Evolutionary conservation across 2,329 filamentous ascomycete species (phyloP).

Genomic region (Sporothrix euskadiensis): DNA sequence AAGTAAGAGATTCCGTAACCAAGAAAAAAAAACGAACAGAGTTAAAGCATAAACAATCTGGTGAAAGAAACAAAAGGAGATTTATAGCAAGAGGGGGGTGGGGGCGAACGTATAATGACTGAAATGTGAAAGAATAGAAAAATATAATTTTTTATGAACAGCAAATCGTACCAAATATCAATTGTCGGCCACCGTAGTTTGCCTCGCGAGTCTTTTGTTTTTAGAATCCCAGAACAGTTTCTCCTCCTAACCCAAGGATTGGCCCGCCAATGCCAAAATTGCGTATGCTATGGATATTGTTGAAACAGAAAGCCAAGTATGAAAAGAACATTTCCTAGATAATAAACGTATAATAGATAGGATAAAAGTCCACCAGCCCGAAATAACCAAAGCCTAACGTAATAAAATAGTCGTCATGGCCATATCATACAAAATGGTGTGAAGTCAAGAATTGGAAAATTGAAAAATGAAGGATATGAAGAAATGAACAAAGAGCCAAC

Average conservation of each 20-base stretch:
- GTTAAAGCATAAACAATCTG: background rate
- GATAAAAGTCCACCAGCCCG: conserved; percentile 1
- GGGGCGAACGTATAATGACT: no score
- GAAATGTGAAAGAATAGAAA: conserved; percentile 12
- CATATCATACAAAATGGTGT: conserved; percentile 6
- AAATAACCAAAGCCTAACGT: background rate
- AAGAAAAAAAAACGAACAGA: background rate
- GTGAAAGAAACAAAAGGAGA: background rate
- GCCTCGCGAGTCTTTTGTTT: conserved; percentile 1
- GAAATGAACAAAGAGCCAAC: background rate
- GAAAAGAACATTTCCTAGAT: background rate
- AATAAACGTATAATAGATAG: conserved; percentile 10
- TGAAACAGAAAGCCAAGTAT: background rate
- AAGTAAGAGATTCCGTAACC: no score
- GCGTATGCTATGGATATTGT: conserved; percentile 12
- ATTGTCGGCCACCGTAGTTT: background rate
- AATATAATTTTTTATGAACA: conserved; percentile 6
- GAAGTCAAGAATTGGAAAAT: background rate
- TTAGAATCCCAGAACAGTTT: background rate
- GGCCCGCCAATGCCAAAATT: conserved; percentile 19
- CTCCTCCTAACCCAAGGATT: background rate
- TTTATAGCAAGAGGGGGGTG: background rate
- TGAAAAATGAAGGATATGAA: conserved; percentile 5
- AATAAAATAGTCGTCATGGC: background rate
- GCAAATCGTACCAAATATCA: background rate